Evolutionary conservation across 2,329 filamentous ascomycete genomes (phyloP).

Genomic region (Orbilia quercus): DNA sequence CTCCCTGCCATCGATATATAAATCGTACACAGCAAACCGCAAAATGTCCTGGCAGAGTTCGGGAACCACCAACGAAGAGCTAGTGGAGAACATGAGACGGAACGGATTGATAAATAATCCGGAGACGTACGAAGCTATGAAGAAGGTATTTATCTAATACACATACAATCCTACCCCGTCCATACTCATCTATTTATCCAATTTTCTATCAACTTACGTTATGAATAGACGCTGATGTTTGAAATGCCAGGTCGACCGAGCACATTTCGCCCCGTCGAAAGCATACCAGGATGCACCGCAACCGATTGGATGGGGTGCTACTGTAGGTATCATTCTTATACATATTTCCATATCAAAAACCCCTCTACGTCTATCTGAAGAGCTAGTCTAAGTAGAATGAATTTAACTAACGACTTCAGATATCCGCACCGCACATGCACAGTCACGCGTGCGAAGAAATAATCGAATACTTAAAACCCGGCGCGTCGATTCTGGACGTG

Average conservation of each 20-base stretch:
- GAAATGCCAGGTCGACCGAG: constrained; percentile 95
- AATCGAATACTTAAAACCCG: constrained; percentile 61
- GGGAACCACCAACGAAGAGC: constrained; percentile 76
- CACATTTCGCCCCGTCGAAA: constrained; percentile 77
- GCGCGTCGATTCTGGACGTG: constrained; percentile 73
- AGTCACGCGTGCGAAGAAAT: constrained; percentile 58
- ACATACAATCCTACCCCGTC: no score
- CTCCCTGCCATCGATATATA: no score
- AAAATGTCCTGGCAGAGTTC: constrained; percentile 92
- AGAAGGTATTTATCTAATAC: constrained; percentile 67
- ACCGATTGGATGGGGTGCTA: constrained; percentile 74
- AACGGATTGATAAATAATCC: constrained; percentile 78
- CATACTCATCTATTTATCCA: no score
- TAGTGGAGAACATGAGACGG: constrained; percentile 80
- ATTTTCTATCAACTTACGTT: no score
- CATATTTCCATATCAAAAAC: no score
- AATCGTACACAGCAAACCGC: constrained; percentile 12
- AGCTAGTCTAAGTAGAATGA: no score
- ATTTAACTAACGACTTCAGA: constrained; percentile 29
- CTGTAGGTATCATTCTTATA: constrained; percentile 73
- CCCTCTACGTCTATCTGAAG: no score
- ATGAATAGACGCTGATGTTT: no score
- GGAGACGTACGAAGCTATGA: constrained; percentile 81
- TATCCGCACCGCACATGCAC: constrained; percentile 60
- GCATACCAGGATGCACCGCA: constrained; percentile 82